Evolutionary conservation across 805 yeast species (phyloP), one percentile per base, ranked within the genome.

Genomic region (Candida parachauliodes): DNA sequence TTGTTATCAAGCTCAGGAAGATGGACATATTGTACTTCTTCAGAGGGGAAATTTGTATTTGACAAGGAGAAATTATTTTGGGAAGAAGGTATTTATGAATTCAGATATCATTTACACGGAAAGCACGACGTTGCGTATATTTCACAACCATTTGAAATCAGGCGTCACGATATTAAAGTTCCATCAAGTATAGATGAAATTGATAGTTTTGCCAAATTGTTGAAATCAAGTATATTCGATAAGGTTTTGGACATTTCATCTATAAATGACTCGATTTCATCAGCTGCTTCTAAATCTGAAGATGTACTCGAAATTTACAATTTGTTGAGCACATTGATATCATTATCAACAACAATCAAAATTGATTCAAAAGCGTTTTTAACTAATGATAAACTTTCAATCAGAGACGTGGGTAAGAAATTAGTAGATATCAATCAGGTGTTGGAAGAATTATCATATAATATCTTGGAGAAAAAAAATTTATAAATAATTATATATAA

Each of bases 71-170:
- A 71, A 34, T 59, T 81, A 29, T 70, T 69, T 48, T 81, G 81
- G 76, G 82, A 80, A 47, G 77, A 73, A 28, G 94, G 94, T 0
- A 65, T 76, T 23, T 85, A 78, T 58, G 91, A 85, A 58, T 70
- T 85, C 46, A 70, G 94, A 54, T 81, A 81, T 50, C 93, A 85
- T 52, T 66, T 74, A 36, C 72, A 70, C 34, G 79, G 76, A 17
- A 73, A 78, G 32, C 94, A 85, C 53, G 81, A 77, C 40, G 94
- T 84, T n/a, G 65, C 78, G 17, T 68, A 70, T 43, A 71, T 79
- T 22, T 77, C 88, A 0, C 69, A 67, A 40, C 86, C 88, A 14
- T 81, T 85, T 54, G 83, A 81, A 54, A 64, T 85, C 31, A 65
- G 61, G 23, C 52, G 67, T 20, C 69, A 72, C 6, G 41, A 51